Conservation (phyloP, 768 basidiomycete genomes). For the Guyanaporus albipodus region DNA sequence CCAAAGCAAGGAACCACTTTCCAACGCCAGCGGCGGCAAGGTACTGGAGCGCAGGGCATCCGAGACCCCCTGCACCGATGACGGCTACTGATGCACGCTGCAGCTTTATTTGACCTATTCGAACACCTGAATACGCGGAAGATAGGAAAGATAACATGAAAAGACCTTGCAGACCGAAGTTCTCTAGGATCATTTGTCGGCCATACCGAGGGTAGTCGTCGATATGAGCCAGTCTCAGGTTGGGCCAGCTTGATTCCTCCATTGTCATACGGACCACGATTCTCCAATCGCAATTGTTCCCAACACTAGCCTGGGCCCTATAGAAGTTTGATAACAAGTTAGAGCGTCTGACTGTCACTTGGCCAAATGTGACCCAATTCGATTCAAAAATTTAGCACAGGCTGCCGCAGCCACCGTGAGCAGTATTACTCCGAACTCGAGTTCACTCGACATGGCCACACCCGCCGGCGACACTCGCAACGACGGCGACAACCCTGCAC, state of each 20-base stretch:
- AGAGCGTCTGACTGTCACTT: no score
- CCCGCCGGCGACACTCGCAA: slow-evolving; percentile 2
- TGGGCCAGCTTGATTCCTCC: slow-evolving; percentile 15
- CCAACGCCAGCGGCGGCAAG: slow-evolving; percentile 91
- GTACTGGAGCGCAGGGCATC: slow-evolving; percentile 94
- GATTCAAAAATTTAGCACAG: no score
- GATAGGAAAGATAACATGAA: background rate
- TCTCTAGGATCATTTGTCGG: slow-evolving; percentile 92
- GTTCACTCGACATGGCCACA: slow-evolving; percentile 14
- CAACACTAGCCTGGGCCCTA: no score
- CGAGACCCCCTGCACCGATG: slow-evolving; percentile 93
- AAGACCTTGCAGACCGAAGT: slow-evolving; percentile 80
- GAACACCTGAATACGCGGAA: slow-evolving; percentile 1
- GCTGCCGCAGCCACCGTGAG: no score
- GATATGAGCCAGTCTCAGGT: slow-evolving; percentile 36
- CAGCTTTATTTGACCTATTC: slow-evolving; percentile 83
- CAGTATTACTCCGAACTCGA: no score
- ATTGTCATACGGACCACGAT: no score
- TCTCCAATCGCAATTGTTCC: no score
- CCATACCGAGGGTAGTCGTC: slow-evolving; percentile 90
- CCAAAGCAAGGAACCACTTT: slow-evolving; percentile 33
- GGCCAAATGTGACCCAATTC: no score
- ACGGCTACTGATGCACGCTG: slow-evolving; percentile 74
- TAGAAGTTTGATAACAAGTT: no score
- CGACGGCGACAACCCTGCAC: slow-evolving; percentile 14